Evolutionary conservation across 345 rosid genomes (phyloP).

Genomic region (Noccaea bulbosa): DNA sequence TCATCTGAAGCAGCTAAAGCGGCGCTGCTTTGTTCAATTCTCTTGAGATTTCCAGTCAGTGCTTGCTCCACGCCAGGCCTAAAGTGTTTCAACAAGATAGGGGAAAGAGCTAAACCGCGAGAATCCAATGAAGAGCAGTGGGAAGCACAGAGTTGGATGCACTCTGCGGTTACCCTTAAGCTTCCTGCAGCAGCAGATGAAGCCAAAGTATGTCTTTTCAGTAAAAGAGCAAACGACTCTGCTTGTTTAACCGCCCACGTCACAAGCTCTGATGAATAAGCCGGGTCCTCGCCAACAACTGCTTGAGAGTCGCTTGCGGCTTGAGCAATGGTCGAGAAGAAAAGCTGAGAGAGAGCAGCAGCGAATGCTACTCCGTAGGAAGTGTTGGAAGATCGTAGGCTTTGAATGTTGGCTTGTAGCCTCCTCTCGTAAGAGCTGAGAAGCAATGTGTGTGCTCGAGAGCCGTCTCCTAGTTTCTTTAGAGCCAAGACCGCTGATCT

Average conservation of each 20-base stretch:
- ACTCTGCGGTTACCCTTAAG: conserved; percentile 72
- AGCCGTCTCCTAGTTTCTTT: conserved; percentile 80
- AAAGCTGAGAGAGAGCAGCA: conserved; percentile 68
- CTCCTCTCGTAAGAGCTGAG: conserved; percentile 68
- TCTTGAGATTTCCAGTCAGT: conserved; percentile 63
- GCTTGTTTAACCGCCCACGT: conserved; percentile 93
- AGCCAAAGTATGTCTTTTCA: conserved; percentile 73
- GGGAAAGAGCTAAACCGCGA: conserved; percentile 84
- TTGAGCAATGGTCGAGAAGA: conserved; percentile 83
- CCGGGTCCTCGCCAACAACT: conserved; percentile 79
- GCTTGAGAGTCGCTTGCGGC: conserved; percentile 80
- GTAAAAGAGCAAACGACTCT: conserved; percentile 59
- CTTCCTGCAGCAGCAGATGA: conserved; percentile 78
- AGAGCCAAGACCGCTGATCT: conserved; percentile 68
- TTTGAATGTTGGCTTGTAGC: conserved; percentile 58
- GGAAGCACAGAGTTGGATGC: conserved; percentile 69
- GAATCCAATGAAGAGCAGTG: conserved; percentile 82
- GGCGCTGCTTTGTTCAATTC: conserved; percentile 76
- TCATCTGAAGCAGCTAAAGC: conserved; percentile 87
- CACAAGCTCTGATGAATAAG: conserved; percentile 86
- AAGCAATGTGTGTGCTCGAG: conserved; percentile 76
- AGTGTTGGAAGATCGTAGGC: conserved; percentile 57
- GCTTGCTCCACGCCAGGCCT: conserved; percentile 72
- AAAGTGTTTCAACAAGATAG: conserved; percentile 70
- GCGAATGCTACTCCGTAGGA: conserved; percentile 63